Evolutionary conservation across 2,329 filamentous ascomycete genomes (phyloP), one percentile per base, ranked within the genome.

Genomic region (Calonectria pteridis): DNA sequence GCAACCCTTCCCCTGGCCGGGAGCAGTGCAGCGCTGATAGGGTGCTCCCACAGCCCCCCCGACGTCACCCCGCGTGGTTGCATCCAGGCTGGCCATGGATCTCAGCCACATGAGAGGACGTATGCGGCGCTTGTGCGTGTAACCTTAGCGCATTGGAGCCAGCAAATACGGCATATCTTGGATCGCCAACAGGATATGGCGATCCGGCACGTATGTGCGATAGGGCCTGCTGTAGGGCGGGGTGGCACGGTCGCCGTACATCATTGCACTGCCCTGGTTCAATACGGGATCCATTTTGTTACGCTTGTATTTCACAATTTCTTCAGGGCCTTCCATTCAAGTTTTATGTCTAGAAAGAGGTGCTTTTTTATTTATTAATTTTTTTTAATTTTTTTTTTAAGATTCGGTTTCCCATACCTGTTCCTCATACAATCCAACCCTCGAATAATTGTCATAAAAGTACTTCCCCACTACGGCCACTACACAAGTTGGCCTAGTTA

Each of bases 71-170:
- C 59, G 26, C 37, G 40, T 49, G 37, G 50, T 29, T 18, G 23
- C 65, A 67, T 62, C 33, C n/a, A 59, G 55, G 7, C 35, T n/a
- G 16, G 50, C 28, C 35, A 67, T 46, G 37, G 37, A 46, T 67
- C 65, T 49, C 51, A 46, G 65, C 65, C 58, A 59, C 67, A 63
- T 49, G 67, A 33, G 18, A 31, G 40, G 43, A 50, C 55, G 55
- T 55, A 55, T 55, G 20, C 51, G 20, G 53, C 49, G 29, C 20
- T 37, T 37, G 64, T 23, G 43, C 40, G 23, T 53, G 66, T 37
- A 63, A 64, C 31, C 40, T 5, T 62, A 11, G 55, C 13, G 23
- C 35, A 62, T 62, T 40, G 23, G 33, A 40, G 35, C 33, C 55
- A 40, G 55, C 55, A 37, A 40, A 35, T 18, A 9, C 6, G 33